Evolutionary conservation across 2,329 filamentous ascomycete genomes (phyloP).

Genomic region (Neodidymelliopsis sp.): DNA sequence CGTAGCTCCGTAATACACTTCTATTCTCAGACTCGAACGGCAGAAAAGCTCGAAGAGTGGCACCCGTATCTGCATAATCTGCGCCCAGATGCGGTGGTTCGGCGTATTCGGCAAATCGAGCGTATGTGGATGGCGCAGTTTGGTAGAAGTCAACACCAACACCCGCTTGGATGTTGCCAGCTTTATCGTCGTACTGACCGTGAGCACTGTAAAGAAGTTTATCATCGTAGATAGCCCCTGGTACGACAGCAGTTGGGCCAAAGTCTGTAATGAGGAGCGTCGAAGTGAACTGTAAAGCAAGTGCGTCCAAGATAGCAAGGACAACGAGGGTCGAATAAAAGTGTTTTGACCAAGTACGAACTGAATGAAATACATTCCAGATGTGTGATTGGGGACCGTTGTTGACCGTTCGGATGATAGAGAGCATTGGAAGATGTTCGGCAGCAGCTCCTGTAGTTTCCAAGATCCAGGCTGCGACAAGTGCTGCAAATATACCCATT

Average conservation of each 20-base stretch:
- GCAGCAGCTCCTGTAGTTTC: slow-evolving; percentile 1
- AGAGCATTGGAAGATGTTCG: slow-evolving; percentile 5
- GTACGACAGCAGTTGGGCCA: background rate
- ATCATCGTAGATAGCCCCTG: background rate
- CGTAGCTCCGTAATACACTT: background rate
- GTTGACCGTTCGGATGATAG: slow-evolving; percentile 9
- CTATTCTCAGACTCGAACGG: background rate
- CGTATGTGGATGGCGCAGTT: background rate
- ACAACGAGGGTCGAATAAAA: background rate
- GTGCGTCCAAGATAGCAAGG: background rate
- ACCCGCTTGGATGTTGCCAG: background rate
- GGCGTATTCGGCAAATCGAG: slow-evolving; percentile 6
- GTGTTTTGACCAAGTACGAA: background rate
- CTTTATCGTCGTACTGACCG: background rate
- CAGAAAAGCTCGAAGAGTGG: background rate
- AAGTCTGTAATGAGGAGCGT: slow-evolving; percentile 3
- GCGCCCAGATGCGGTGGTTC: background rate
- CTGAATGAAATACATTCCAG: slow-evolving; percentile 1
- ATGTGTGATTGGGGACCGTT: slow-evolving; percentile 8
- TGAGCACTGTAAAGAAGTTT: background rate
- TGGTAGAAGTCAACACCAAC: background rate
- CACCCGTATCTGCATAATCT: slow-evolving; percentile 5
- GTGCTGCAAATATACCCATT: background rate
- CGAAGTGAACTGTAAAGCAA: slow-evolving; percentile 10
- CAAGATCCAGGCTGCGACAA: slow-evolving; percentile 1